A percentile compares a stretch with the other conserved stretches of the same genome.
These are phyloP conservation scores for Saccharomycopsis sp. DNA, from an alignment of 805 yeast genomes.

Conservation along the genomic window DNA sequence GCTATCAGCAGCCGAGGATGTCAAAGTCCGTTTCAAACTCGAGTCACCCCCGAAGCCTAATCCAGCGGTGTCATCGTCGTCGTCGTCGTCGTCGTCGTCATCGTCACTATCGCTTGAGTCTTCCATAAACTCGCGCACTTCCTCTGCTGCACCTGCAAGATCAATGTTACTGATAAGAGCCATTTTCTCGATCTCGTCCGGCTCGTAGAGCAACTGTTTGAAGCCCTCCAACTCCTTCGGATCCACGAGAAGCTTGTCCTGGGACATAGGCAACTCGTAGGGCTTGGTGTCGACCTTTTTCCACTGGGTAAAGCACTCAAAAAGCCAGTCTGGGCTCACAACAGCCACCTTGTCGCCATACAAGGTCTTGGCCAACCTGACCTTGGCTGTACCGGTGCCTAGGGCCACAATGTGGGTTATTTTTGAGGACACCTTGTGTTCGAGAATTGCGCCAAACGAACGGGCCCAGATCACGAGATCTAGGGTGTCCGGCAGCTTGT, in stretches of 20 bases:
- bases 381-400: slow-evolving; percentile 76
- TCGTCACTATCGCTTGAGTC: slow-evolving; percentile 8
- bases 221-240: slow-evolving; percentile 11
- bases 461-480: slow-evolving; percentile 90
- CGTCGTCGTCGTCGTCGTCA: slow-evolving; percentile 17
- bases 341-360: slow-evolving; percentile 54
- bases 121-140: slow-evolving; percentile 15
- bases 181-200: slow-evolving; percentile 11
- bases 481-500: slow-evolving; percentile 50
- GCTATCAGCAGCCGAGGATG: not conserved
- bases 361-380: slow-evolving; percentile 64
- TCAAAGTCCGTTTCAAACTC: not conserved
- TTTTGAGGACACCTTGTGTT: slow-evolving; percentile 56
- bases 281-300: slow-evolving; percentile 54
- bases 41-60: not conserved
- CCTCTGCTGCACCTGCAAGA: slow-evolving; percentile 17
- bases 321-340: slow-evolving; percentile 92
- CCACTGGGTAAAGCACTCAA: slow-evolving; percentile 81
- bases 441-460: slow-evolving; percentile 85
- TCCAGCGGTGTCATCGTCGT: slow-evolving; percentile 13
- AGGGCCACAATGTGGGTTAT: slow-evolving; percentile 89
- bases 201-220: slow-evolving; percentile 10
- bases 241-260: slow-evolving; percentile 35
- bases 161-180: slow-evolving; percentile 14
- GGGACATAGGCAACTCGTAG: slow-evolving; percentile 47